Evolutionary conservation across 805 yeast species (phyloP).

Genomic region (Cyberlindnera saturnus): DNA sequence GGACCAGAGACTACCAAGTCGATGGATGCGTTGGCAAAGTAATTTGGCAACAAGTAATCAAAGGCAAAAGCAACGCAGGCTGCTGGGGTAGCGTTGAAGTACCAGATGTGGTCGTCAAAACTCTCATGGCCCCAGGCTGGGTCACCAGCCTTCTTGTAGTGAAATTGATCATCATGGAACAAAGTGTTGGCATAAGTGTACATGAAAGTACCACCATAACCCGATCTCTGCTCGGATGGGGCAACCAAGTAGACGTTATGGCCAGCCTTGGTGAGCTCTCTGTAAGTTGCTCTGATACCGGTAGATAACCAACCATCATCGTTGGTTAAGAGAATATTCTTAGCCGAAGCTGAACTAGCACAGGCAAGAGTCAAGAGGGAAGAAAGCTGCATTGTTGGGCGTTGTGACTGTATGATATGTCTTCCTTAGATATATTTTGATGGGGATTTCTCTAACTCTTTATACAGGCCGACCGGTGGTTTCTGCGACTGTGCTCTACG

Average conservation of each 20-base stretch:
- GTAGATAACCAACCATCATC: constrained; percentile 56
- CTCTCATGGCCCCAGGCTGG: constrained; percentile 53
- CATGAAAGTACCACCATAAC: constrained; percentile 50
- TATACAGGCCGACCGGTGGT: no score
- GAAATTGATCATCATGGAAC: constrained; percentile 41
- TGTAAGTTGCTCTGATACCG: constrained; percentile 50
- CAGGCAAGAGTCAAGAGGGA: constrained; percentile 7
- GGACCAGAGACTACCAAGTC: constrained; percentile 49
- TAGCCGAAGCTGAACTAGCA: constrained; percentile 21
- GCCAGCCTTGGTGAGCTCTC: constrained; percentile 40
- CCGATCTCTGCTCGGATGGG: constrained; percentile 45
- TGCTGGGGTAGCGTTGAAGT: constrained; percentile 52
- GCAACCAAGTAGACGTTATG: constrained; percentile 45
- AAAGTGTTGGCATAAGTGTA: constrained; percentile 35
- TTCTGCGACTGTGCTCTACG: no score
- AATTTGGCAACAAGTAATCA: constrained; percentile 40
- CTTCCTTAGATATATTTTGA: no score
- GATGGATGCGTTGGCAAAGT: constrained; percentile 36
- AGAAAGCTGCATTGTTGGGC: constrained; percentile 8
- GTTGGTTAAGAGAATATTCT: constrained; percentile 44
- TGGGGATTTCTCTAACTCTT: no score
- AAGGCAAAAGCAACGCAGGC: constrained; percentile 44
- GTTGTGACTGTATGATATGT: no score
- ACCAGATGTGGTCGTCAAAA: constrained; percentile 39
- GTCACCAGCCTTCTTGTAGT: constrained; percentile 39